Evolutionary conservation across 2,329 filamentous ascomycete genomes (phyloP), one percentile per base, ranked within the genome.

Genomic region (Penicillium digitatum): DNA sequence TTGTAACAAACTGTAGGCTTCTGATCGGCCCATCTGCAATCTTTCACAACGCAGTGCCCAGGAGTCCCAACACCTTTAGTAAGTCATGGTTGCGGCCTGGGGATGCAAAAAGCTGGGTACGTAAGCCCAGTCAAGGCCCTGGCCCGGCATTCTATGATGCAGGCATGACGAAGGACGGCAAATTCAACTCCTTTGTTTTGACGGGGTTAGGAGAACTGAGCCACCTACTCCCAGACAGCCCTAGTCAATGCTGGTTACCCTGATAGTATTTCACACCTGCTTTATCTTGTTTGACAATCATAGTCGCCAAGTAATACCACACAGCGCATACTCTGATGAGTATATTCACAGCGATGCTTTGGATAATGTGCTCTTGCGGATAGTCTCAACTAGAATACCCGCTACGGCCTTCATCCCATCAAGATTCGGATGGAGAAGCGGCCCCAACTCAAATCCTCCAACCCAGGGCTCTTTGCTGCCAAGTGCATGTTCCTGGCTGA

Each of bases 121-220:
- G 47, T 7, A 51, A 49, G 8, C n/a, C 57, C 5, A 42, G 50
- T 4, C 46, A 60, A 31, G 56, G 62, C 51, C 57, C 47, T 16
- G 62, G 60, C 35, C 59, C 62, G 2, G 31, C 51, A 31, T 59
- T 59, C 2, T 59, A 57, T 26, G 47, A 57, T 34, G 48, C 57
- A 31, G 62, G 65, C 40, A 37, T 69, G 24, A 62, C 65, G 5
- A 57, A 64, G 24, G 71, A 64, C 67, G 62, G 63, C 8, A 62
- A 67, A 8, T 67, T 66, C 31, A 65, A 71, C 53, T 71, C 67
- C 16, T 52, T 72, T 26, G 68, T 55, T 22, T 22, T 59, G 18
- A 61, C 57, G 2, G 61, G 58, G 5, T 5, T 12, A 3, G 4
- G 5, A 8, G 14, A 22, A 14, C 5, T 5, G 14, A 39, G 7